These are phyloP conservation scores for Amanita brunnescens DNA, from an alignment of 768 basidiomycete genomes.

Conservation along the genomic window DNA sequence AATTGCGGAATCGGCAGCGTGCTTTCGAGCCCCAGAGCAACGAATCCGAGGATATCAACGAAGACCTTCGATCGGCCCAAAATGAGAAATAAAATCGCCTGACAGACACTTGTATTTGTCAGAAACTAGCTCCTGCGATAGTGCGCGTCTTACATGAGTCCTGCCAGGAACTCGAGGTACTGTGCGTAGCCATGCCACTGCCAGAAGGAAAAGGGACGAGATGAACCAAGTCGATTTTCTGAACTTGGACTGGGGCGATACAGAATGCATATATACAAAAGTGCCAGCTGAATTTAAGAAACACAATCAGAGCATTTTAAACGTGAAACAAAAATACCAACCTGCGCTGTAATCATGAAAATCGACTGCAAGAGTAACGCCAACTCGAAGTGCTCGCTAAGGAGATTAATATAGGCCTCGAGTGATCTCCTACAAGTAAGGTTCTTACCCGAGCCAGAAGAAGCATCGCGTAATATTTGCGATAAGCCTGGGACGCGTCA, in stretches of 20 bases:
- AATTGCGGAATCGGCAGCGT: constrained; percentile 82
- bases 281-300: constrained; percentile 44
- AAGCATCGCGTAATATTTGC: constrained; percentile 87
- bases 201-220: constrained; percentile 73
- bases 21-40: constrained; percentile 77
- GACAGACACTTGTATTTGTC: constrained; percentile 39
- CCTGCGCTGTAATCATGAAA: constrained; percentile 81
- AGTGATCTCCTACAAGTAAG: background rate
- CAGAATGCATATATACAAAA: constrained; percentile 74
- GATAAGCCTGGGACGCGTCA: constrained; percentile 40
- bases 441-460: constrained; percentile 71
- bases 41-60: constrained; percentile 58
- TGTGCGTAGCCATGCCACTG: constrained; percentile 75
- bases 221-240: constrained; percentile 49
- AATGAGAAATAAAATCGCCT: constrained; percentile 68
- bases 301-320: background rate
- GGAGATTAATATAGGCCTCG: constrained; percentile 2
- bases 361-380: constrained; percentile 75
- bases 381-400: constrained; percentile 59
- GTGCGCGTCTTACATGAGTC: constrained; percentile 48
- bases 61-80: constrained; percentile 56
- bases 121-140: background rate
- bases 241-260: constrained; percentile 56
- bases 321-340: constrained; percentile 20
- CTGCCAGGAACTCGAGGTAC: constrained; percentile 77